A percentile compares a stretch with the other conserved stretches of the same genome.
Conservation (phyloP, 441 rosid genomes). For the Erodium texanum region DNA sequence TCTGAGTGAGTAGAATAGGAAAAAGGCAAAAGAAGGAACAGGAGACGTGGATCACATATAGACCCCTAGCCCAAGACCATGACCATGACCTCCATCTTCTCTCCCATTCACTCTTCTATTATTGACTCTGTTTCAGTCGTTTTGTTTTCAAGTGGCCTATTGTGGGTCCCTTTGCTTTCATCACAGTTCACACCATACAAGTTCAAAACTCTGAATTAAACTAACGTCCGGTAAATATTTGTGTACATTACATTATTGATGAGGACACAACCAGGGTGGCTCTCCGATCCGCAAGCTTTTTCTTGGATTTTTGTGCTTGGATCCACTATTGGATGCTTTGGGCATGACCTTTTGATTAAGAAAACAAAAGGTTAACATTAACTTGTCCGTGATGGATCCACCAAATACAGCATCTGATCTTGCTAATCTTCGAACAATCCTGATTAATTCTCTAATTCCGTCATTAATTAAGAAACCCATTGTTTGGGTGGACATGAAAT, state of each 20-base stretch:
- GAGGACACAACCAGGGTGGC: not conserved
- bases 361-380: not conserved
- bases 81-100: not conserved
- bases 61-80: not conserved
- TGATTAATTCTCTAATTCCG: not conserved
- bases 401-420: not conserved
- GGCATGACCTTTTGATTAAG: not conserved
- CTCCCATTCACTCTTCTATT: not conserved
- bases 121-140: not conserved
- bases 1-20: not conserved
- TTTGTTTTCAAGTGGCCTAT: not conserved
- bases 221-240: too few relatives aligned
- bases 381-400: not conserved
- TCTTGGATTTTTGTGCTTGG: not conserved
- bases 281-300: not conserved
- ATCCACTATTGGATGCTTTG: not conserved
- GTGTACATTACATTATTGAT: not conserved
- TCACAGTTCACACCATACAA: too few relatives aligned
- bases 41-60: too few relatives aligned
- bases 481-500: not conserved
- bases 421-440: not conserved
- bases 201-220: too few relatives aligned
- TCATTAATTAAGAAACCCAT: not conserved
- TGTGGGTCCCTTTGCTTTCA: too few relatives aligned
- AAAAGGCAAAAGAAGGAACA: not conserved